phyloP scores from a whole-genome alignment of 2,329 filamentous ascomycete species.

The Aphanocladium album region DNA sequence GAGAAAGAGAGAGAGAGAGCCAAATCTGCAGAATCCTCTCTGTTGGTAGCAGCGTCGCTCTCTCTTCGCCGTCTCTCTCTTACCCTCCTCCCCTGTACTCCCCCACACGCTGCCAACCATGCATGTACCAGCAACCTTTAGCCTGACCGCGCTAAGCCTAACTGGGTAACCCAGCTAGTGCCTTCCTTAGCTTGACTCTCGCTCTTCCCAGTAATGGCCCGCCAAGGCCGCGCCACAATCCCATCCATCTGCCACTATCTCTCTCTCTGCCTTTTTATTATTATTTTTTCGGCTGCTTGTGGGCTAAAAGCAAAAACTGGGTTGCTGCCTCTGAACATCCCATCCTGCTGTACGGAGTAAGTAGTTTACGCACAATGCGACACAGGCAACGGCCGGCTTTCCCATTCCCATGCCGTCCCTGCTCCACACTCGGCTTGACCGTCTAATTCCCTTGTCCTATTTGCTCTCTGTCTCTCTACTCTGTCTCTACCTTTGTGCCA shows the following conservation, averaged over 20 bases:
- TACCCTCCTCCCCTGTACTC: too few relatives aligned
- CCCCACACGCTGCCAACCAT: background rate
- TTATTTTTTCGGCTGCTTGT: background rate
- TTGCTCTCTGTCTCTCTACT: background rate
- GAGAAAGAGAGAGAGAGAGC: too few relatives aligned
- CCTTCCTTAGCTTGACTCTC: background rate
- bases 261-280: background rate
- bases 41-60: too few relatives aligned
- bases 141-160: background rate
- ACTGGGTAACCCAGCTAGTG: background rate
- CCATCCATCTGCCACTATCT: background rate
- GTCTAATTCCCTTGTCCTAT: background rate
- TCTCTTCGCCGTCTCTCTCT: too few relatives aligned
- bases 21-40: too few relatives aligned
- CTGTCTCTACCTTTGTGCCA: background rate
- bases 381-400: slow-evolving; percentile 8
- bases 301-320: background rate
- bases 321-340: background rate
- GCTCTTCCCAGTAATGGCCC: background rate
- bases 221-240: slow-evolving; percentile 10
- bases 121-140: background rate
- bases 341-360: too few relatives aligned
- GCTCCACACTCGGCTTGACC: slow-evolving; percentile 10
- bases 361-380: background rate
- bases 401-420: background rate